Evolutionary conservation across 1,284 basidiomycete species (phyloP).

Genomic region (Trichosporon asahii): DNA sequence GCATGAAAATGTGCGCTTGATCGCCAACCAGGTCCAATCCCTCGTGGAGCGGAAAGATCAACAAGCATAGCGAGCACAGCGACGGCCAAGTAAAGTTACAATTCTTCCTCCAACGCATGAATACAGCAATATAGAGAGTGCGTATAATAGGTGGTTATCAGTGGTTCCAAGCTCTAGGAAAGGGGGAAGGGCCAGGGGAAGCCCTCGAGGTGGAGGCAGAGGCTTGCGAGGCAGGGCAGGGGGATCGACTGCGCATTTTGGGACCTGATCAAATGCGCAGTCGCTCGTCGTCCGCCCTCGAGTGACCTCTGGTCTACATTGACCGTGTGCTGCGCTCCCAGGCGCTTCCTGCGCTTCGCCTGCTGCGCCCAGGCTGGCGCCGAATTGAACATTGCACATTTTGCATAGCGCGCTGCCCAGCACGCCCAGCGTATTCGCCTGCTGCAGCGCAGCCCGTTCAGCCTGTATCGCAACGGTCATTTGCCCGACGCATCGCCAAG

Average conservation of each 20-base stretch:
- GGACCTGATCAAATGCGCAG: background rate
- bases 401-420: too few species aligned
- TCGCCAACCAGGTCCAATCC: background rate
- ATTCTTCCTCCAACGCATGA: background rate
- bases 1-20: background rate
- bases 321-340: background rate
- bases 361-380: background rate
- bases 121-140: background rate
- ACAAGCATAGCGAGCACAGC: background rate
- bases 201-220: too few species aligned
- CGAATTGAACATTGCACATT: background rate
- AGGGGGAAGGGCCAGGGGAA: background rate
- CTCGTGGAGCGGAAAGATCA: background rate
- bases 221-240: background rate
- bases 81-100: background rate
- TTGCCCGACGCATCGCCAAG: background rate
- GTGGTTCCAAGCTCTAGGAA: background rate
- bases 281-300: background rate
- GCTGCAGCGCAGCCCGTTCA: background rate
- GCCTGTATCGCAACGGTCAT: background rate
- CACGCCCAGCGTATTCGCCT: background rate
- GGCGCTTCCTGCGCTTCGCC: too few species aligned
- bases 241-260: slow-evolving; percentile 5
- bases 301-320: background rate
- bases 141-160: background rate